A percentile compares a stretch with the other conserved stretches of the same genome.
Evolutionary conservation across 495 filamentous ascomycete genomes (phyloP).

Genomic region (Penicillium lividum): DNA sequence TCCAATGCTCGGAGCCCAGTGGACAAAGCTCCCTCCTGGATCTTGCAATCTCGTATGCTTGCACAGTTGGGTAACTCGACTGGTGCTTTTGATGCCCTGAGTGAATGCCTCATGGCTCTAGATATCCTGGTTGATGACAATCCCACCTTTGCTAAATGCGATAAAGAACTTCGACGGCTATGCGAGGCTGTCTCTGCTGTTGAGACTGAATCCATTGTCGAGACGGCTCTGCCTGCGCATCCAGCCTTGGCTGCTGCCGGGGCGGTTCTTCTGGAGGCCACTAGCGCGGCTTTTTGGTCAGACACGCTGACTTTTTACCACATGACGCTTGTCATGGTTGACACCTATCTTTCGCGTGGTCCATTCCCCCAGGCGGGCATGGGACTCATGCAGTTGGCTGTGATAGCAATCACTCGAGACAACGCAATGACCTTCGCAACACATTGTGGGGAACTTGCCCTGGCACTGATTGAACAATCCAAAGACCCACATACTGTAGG

Average conservation of each 20-base stretch:
- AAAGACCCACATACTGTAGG: slow-evolving; percentile 3
- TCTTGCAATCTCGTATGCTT: slow-evolving; percentile 13
- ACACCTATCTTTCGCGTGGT: slow-evolving; percentile 48
- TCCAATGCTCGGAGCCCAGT: slow-evolving; percentile 13
- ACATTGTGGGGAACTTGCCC: slow-evolving; percentile 8
- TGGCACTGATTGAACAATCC: slow-evolving; percentile 6
- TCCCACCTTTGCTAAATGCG: slow-evolving; percentile 3
- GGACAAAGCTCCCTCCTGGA: slow-evolving; percentile 12
- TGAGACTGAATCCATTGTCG: background rate
- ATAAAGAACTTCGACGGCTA: slow-evolving; percentile 7
- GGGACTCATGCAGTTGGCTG: slow-evolving; percentile 58
- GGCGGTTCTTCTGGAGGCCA: slow-evolving; percentile 69
- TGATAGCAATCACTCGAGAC: slow-evolving; percentile 70
- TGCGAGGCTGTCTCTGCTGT: slow-evolving; percentile 10
- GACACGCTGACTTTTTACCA: slow-evolving; percentile 71
- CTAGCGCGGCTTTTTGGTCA: slow-evolving; percentile 75
- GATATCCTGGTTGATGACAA: slow-evolving; percentile 4
- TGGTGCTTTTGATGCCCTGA: slow-evolving; percentile 8
- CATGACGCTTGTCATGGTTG: slow-evolving; percentile 64
- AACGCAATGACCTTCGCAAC: slow-evolving; percentile 65
- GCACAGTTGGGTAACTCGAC: slow-evolving; percentile 9
- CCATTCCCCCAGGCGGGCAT: background rate
- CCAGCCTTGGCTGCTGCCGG: slow-evolving; percentile 45
- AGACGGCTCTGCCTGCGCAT: slow-evolving; percentile 45
- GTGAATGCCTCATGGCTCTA: background rate